Base-by-base conservation (phyloP, 441 rosid genomes). In the Adansonia grandidieri region DNA sequence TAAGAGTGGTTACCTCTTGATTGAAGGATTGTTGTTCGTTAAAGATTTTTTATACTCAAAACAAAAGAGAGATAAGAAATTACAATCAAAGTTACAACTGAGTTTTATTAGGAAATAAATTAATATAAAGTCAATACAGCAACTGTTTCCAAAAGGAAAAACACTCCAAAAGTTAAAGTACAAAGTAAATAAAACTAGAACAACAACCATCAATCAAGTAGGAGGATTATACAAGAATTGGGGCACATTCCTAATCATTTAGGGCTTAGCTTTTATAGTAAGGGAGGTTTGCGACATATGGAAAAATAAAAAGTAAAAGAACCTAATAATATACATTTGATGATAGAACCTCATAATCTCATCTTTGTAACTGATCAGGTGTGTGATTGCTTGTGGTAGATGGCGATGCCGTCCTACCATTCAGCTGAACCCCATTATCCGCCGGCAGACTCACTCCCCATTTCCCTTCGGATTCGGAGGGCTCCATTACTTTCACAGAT, bases 341-440 rank as follows among this genome's bases (percentile, higher is more conserved):
- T 45, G 19, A 17, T 37, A 37, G 42, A 37, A 37, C 42, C 19
- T 66, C 20, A 42, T 5, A 56, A 44, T 66, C 71, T 69, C 73
- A 69, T 22, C 73, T 69, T 69, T 69, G 73, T 50, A 84, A 75
- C 77, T 88, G 94, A 84, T 92, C 97, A 0, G 89, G 88, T 13
- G 90, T 85, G 86, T 90, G 95, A 89, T 89, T 93, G 88, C 94
- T 92, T 53, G 95, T 86, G 13, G 89, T 87, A 4, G 97, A 89
- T 4, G 98, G 87, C 3, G 97, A 90, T 3, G 95, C 81, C 15
- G 95, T 84, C 78, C 90, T 83, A 14, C 90, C 87, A 20, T 78
- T 89, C 66, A 90, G 80, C n/a, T 15, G 58, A 17, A 82, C 74
- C 40, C 93, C 93, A 10, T 88, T 89, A 81, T 91, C 93, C 6